Conservation (phyloP, 2,329 filamentous ascomycete species). For the Cladosporium sp. region DNA sequence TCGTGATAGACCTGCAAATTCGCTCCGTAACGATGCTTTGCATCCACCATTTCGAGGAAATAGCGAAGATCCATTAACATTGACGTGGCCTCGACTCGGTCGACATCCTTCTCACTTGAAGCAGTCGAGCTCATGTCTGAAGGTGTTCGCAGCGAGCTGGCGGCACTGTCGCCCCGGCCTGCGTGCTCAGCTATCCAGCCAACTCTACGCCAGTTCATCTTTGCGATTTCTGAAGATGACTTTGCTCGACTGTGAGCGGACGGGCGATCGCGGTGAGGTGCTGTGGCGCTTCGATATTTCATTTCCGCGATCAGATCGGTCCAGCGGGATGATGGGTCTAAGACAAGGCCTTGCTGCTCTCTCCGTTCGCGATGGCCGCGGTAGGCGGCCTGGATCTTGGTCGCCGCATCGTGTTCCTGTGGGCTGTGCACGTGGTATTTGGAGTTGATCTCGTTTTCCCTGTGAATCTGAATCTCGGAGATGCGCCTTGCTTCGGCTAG, state of each 20-base stretch:
- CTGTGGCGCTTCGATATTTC: constrained; percentile 23
- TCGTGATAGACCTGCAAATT: constrained; percentile 77
- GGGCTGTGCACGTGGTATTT: constrained; percentile 22
- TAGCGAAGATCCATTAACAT: constrained; percentile 81
- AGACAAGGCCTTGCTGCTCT: constrained; percentile 61
- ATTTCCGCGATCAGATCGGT: constrained; percentile 50
- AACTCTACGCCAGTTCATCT: constrained; percentile 69
- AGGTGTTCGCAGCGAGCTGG: constrained; percentile 32
- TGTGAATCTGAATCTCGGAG: constrained; percentile 21
- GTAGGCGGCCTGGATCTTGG: constrained; percentile 55
- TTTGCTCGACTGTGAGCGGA: constrained; percentile 16
- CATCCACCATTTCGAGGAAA: constrained; percentile 66
- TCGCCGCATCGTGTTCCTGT: constrained; percentile 26
- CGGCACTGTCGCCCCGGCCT: constrained; percentile 56
- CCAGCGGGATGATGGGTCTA: constrained; percentile 68
- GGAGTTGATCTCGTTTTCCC: constrained; percentile 21
- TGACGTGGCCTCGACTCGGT: constrained; percentile 47
- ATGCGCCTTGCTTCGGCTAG: constrained; percentile 20
- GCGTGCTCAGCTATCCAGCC: constrained; percentile 66
- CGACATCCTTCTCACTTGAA: constrained; percentile 39
- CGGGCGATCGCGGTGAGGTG: constrained; percentile 15
- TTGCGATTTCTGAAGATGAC: constrained; percentile 34
- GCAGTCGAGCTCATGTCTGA: constrained; percentile 28
- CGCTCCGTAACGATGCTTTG: constrained; percentile 79
- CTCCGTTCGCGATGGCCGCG: constrained; percentile 69